Evolutionary conservation across 1,284 basidiomycete species (phyloP).

Genomic region (Lignosus rhinocerotis): DNA sequence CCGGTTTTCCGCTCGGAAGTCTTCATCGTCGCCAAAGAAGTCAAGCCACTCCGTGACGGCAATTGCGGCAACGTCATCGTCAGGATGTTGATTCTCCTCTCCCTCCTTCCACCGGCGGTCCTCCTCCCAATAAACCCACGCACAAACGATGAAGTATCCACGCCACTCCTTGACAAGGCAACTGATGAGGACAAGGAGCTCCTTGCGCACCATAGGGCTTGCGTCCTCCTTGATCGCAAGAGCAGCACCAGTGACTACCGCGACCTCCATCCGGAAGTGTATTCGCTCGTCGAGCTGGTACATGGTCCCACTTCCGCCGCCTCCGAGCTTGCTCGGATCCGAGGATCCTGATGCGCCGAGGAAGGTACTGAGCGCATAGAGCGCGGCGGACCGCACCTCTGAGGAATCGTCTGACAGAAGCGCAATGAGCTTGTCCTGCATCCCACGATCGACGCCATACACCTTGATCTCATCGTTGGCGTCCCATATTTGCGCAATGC

Average conservation of each 20-base stretch:
- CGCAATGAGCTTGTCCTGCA: constrained; percentile 85
- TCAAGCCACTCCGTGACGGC: constrained; percentile 82
- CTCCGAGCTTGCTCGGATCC: constrained; percentile 66
- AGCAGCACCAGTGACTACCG: constrained; percentile 73
- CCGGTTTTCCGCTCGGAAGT: constrained; percentile 74
- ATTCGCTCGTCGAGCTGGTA: constrained; percentile 79
- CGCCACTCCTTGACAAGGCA: constrained; percentile 95
- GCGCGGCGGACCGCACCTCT: constrained; percentile 89
- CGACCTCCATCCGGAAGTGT: constrained; percentile 80
- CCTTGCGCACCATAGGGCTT: constrained; percentile 95
- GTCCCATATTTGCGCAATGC: constrained; percentile 96
- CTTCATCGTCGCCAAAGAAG: constrained; percentile 64
- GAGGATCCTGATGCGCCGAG: constrained; percentile 86
- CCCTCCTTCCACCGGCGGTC: constrained; percentile 56
- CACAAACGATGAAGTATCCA: constrained; percentile 93
- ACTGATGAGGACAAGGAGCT: constrained; percentile 89
- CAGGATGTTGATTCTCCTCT: constrained; percentile 39
- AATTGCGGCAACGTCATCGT: constrained; percentile 66
- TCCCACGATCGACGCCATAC: constrained; percentile 78
- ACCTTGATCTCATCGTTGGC: constrained; percentile 89
- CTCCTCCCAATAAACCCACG: constrained; percentile 95
- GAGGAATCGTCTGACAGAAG: constrained; percentile 88
- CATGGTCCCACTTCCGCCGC: constrained; percentile 87
- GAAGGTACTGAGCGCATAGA: constrained; percentile 93
- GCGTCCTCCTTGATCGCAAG: constrained; percentile 91